Base-by-base conservation (phyloP, 768 basidiomycete species). In the Termitomyces sp. region DNA sequence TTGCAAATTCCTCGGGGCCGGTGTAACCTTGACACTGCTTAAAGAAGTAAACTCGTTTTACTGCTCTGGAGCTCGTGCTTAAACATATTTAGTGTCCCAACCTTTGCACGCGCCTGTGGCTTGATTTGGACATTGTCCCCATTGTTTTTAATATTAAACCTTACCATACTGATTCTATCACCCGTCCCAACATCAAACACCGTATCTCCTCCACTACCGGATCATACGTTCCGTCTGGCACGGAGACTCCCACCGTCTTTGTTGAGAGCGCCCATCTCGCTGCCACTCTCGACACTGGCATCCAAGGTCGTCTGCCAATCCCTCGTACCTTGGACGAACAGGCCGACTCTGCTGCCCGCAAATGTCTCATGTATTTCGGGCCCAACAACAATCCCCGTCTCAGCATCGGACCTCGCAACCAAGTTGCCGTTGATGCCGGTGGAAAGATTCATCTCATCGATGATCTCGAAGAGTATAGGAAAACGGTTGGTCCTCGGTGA, bases 401-500 rank as follows among this genome's bases (percentile, higher is more conserved):
- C 28, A 82, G 74, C 67, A 92, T 93, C 66, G 91, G 87, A 5
- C 79, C 87, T 46, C 85, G 89, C 61, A 92, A 95, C 70, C 87
- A 90, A 64, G 94, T 95, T 62, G 81, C 85, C 51, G 94, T 95
- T 49, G 94, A 95, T 66, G 85, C 89, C 35, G 90, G 77, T 41
- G 91, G 91, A 8, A 88, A 89, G 70, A 91, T 95, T 59, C 88
- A 90, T 67, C 79, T 96, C 23, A 76, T 93, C 58, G 91, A 93
- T 64, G 90, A 90, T 66, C 74, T 95, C 43, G 82, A 87, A 2
- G 87, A 86, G 59, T 96, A 84, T 71, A 75, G 81, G 67, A 81
- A 84, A 63, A 85, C 86, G 3, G 91, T 91, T 56, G 78, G 86
- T 56, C 60, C 78, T 55, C 80, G 84, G 78, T 79, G 64, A 62